Evolutionary conservation across 805 yeast genomes (phyloP).

Genomic region (Scheffersomyces lignosus): DNA sequence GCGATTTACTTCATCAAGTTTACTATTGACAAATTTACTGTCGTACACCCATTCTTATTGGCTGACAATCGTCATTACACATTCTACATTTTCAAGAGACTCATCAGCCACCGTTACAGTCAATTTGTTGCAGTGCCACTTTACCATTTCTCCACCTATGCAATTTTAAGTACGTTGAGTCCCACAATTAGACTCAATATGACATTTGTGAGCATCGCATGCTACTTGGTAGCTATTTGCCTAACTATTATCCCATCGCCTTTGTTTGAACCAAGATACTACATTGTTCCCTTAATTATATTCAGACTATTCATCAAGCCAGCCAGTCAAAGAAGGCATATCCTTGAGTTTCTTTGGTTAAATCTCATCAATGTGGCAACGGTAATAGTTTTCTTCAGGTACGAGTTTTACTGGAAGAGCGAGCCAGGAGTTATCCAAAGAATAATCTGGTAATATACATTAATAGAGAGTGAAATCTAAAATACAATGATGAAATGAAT

Average conservation of each 20-base stretch:
- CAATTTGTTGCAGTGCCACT: conserved; percentile 57
- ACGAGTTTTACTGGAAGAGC: conserved; percentile 67
- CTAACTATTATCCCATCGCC: conserved; percentile 85
- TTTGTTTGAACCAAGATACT: conserved; percentile 90
- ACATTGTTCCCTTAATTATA: conserved; percentile 73
- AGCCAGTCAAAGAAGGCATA: conserved; percentile 37
- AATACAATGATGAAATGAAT: not conserved
- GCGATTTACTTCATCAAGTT: conserved; percentile 35
- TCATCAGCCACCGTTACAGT: conserved; percentile 52
- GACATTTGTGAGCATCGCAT: conserved; percentile 52
- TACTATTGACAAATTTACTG: conserved; percentile 59
- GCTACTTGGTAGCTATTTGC: conserved; percentile 46
- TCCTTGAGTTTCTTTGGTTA: conserved; percentile 64
- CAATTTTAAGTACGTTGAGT: conserved; percentile 17
- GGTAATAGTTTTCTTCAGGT: conserved; percentile 54
- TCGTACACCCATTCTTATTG: conserved; percentile 84
- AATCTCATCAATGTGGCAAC: conserved; percentile 54
- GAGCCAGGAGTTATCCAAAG: conserved; percentile 64
- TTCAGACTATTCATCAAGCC: conserved; percentile 65
- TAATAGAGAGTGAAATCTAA: conserved; percentile 1
- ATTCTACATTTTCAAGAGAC: conserved; percentile 75
- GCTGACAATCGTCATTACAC: conserved; percentile 95
- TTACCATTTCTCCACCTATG: conserved; percentile 63
- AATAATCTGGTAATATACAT: conserved; percentile 72
- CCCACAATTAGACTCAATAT: conserved; percentile 32